Evolutionary conservation across 176 grass and related monocot species (phyloP), one percentile per base, ranked within the genome.

Genomic region (Paspalum vaginatum): DNA sequence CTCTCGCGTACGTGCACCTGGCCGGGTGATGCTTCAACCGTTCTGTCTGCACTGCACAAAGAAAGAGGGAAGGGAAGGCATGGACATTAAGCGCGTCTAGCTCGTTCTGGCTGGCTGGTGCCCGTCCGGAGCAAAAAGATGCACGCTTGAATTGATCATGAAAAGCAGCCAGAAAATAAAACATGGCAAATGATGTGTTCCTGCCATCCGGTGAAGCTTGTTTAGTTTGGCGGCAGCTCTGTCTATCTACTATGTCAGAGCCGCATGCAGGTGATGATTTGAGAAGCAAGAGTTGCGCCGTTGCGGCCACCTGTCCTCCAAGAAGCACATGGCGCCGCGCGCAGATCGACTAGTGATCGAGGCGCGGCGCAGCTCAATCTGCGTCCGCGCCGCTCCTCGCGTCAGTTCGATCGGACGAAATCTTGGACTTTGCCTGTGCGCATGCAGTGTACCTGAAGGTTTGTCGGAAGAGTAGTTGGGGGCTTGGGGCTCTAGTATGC

Each of bases 351-450:
- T 3, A 32, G 2, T 32, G 32, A 32, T 32, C 32, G 32, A 32
- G 32, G 32, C 32, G 3, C 4, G 2, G 12, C 18, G 26, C 24
- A 1, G 32, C 68, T 71, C 68, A 24, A 75, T 62, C 25, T 45
- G 75, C 11, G 3, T 32, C 32, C 3, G 32, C 32, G n/a, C 9
- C 15, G n/a, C n/a, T 77, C 41, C 52, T 45, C 20, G 75, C 4
- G 38, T 59, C 46, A 37, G 68, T 68, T 21, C 27, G 51, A 49
- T 24, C 81, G 62, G 66, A 88, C 38, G 44, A 41, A 46, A 88
- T 62, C 45, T 62, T 80, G 87, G 77, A 75, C 56, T 70, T 70
- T 46, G 53, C 79, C 52, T 81, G 78, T 43, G 78, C 61, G 42
- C 61, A 68, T 25, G 79, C 85, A 65, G 74, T 61, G 59, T 39